phyloP scores from a whole-genome alignment of 306 rosid species.

The Sechiopsis laciniata region DNA sequence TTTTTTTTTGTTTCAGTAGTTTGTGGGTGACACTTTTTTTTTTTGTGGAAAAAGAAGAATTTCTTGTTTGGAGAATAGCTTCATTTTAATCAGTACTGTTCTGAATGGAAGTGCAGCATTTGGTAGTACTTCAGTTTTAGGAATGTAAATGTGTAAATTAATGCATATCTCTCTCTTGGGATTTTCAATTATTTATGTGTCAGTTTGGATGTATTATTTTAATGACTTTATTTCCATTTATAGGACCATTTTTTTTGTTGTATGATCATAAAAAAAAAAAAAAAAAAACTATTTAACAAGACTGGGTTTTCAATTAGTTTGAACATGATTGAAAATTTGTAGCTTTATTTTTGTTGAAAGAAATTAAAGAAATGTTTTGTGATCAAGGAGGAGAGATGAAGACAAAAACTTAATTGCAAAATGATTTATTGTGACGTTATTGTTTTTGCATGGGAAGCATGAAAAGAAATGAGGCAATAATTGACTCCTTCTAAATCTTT shows the following conservation, averaged over 20 bases:
- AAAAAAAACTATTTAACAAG: not conserved
- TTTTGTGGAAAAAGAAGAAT: not conserved
- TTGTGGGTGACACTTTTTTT: conserved; percentile 29
- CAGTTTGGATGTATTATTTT: not conserved
- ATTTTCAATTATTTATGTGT: conserved; percentile 6
- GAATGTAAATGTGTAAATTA: conserved; percentile 20
- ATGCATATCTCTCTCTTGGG: conserved; percentile 21
- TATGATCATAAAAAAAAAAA: not conserved
- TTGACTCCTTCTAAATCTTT: too few relatives aligned
- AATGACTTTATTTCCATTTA: not conserved
- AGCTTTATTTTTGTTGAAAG: not conserved
- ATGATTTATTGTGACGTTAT: not conserved
- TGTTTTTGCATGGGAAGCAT: conserved; percentile 17
- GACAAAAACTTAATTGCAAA: conserved; percentile 5
- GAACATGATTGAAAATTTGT: not conserved
- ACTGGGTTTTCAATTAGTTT: not conserved
- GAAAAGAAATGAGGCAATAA: not conserved
- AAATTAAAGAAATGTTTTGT: not conserved
- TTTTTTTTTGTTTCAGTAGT: conserved; percentile 17
- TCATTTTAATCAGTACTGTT: not conserved
- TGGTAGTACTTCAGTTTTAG: not conserved
- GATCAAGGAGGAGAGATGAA: not conserved
- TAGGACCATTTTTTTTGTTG: not conserved
- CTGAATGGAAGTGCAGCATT: conserved; percentile 4
- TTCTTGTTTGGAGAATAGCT: not conserved